Conservation (phyloP, 1,284 basidiomycete species). For the Pseudozyma pruni region DNA sequence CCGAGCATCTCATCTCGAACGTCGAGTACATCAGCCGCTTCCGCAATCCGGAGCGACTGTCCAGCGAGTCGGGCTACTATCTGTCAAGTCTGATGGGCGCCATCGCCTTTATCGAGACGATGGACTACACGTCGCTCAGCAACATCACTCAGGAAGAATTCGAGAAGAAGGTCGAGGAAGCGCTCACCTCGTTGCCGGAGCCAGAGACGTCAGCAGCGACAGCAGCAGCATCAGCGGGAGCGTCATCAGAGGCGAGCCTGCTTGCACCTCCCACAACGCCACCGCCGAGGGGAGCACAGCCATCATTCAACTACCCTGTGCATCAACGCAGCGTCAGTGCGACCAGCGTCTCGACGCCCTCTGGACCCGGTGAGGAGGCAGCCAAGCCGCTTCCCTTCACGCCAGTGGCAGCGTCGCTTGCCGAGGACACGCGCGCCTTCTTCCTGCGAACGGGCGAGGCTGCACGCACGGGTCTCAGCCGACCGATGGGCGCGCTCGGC, state of each 20-base stretch:
- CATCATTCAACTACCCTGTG: constrained; percentile 13
- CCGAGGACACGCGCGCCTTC: constrained; percentile 65
- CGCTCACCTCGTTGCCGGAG: constrained; percentile 41
- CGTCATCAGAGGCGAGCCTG: constrained; percentile 5
- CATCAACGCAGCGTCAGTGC: constrained; percentile 43
- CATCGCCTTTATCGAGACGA: constrained; percentile 93
- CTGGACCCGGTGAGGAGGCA: constrained; percentile 49
- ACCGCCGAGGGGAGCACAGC: constrained; percentile 22
- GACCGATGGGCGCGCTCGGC: constrained; percentile 63
- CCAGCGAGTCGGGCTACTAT: constrained; percentile 97
- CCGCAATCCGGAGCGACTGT: constrained; percentile 85
- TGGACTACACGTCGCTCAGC: constrained; percentile 92
- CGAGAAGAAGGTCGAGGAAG: constrained; percentile 71
- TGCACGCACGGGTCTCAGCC: constrained; percentile 57
- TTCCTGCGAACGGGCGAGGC: constrained; percentile 66
- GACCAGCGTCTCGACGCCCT: constrained; percentile 44
- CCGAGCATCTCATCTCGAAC: constrained; percentile 91
- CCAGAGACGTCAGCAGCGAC: constrained; percentile 19
- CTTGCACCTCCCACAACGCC: constrained; percentile 23
- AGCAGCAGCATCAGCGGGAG: constrained; percentile 1
- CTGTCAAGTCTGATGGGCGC: constrained; percentile 83
- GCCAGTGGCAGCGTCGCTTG: constrained; percentile 53
- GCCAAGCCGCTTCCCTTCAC: constrained; percentile 49
- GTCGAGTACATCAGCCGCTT: constrained; percentile 92
- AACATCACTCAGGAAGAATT: constrained; percentile 93